Evolutionary conservation across 768 basidiomycete species (phyloP), one percentile per base, ranked within the genome.

Genomic region (Auricularia heimuer): DNA sequence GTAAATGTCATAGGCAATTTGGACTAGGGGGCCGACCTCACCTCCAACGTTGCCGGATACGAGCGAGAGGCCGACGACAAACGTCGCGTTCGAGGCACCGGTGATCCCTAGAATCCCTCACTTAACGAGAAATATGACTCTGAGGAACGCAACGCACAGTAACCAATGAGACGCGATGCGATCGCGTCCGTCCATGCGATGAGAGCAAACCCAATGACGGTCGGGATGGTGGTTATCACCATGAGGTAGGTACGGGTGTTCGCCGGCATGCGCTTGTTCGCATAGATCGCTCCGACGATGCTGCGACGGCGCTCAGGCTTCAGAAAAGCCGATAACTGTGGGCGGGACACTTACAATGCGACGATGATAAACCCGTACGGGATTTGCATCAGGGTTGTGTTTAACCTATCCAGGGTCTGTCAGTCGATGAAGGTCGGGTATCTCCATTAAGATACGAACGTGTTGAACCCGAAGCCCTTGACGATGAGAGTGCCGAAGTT

Each of bases 1-100:
- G 29, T 29, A 29, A 29, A 29, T 29, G 2, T 29, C 29, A 29
- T 29, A 0, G 29, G 29, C 29, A 29, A 29, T 29, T 29, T 29
- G 29, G 29, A 29, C 29, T 0, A 29, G 0, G 29, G 29, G 29
- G 29, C 29, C 29, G 29, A 0, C 29, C 29, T 29, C 29, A 8
- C 79, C 79, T 14, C 73, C 77, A 0, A 74, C 73, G 67, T 80
- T 80, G 7, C 73, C 73, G 3, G 77, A 77, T 60, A 79, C 73
- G 24, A 80, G 71, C 18, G 72, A 73, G 18, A 75, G 65, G 1
- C 71, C 73, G 33, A 75, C 65, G 3, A 75, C 74, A 63, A 75
- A 75, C 1, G 72, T 70, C n/a, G 73, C 72, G 60, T 73, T 72
- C 24, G 66, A 71, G 3, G 72, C 68, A 1, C 74, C 74, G 4